Evolutionary conservation across 2,329 filamentous ascomycete genomes (phyloP).

Genomic region (Microdochium paspali): DNA sequence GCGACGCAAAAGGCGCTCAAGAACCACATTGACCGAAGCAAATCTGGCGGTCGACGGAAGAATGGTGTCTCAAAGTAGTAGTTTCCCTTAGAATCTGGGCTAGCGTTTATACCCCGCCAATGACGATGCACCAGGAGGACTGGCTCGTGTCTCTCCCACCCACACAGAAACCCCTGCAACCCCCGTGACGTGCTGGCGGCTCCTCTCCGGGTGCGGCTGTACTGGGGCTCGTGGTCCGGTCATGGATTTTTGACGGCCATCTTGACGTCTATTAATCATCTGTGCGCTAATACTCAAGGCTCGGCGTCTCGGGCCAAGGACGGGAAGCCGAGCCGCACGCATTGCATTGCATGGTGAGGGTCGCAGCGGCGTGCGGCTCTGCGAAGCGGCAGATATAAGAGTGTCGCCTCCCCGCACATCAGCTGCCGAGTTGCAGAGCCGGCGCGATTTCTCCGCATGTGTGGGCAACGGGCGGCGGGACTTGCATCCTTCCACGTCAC

Average conservation of each 20-base stretch:
- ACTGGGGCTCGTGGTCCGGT: too few species aligned
- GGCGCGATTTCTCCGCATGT: not conserved
- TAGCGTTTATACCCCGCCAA: not conserved
- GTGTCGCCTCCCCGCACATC: not conserved
- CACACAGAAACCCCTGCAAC: too few species aligned
- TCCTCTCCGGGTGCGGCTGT: too few species aligned
- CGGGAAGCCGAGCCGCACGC: too few species aligned
- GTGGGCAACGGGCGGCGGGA: not conserved
- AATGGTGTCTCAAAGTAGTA: constrained; percentile 37
- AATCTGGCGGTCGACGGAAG: constrained; percentile 72
- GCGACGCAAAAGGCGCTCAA: constrained; percentile 74
- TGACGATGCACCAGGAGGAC: not conserved
- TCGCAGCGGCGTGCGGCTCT: not conserved
- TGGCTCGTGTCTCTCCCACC: not conserved
- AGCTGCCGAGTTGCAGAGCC: not conserved
- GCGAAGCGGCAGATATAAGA: not conserved
- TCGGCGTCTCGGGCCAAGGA: too few species aligned
- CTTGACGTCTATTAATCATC: too few species aligned
- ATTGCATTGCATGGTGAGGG: too few species aligned
- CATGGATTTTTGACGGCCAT: too few species aligned
- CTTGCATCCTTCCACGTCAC: not conserved
- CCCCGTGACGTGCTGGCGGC: too few species aligned
- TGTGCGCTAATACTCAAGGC: too few species aligned
- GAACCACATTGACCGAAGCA: constrained; percentile 73
- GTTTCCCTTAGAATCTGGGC: not conserved